Conservation (phyloP, 305 asterid genomes). For the Fraxinus greggii region DNA sequence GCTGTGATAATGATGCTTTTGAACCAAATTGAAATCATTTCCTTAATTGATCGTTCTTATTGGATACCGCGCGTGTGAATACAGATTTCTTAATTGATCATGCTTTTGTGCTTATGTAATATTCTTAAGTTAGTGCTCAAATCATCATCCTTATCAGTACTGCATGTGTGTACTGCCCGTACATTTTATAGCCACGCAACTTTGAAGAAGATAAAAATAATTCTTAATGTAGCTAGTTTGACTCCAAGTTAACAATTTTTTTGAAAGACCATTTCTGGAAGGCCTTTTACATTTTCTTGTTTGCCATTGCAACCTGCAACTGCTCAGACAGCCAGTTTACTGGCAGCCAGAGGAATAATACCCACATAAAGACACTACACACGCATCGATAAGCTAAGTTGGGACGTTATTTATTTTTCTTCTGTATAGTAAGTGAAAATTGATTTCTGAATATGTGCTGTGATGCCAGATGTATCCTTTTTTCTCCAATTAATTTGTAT, state of each 20-base stretch:
- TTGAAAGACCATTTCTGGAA: background rate
- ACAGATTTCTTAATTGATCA: background rate
- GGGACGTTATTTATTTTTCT: background rate
- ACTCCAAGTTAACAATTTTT: background rate
- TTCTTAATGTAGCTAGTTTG: constrained; percentile 30
- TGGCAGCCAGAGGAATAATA: background rate
- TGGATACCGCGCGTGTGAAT: background rate
- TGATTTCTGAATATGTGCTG: constrained; percentile 24
- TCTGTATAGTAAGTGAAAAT: background rate
- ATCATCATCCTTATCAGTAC: constrained; percentile 27
- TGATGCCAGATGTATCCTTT: constrained; percentile 10
- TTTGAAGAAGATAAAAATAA: background rate
- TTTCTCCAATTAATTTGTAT: background rate
- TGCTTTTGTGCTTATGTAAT: constrained; percentile 19
- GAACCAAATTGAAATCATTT: background rate
- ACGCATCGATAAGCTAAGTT: background rate
- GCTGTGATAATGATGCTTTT: background rate
- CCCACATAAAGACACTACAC: background rate
- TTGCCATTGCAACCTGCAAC: background rate
- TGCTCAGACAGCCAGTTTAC: background rate
- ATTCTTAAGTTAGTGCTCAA: constrained; percentile 3
- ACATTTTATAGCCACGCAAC: constrained; percentile 24
- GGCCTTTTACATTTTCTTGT: background rate
- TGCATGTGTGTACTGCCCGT: constrained; percentile 48
- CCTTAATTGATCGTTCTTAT: background rate